Evolutionary conservation across 2,329 filamentous ascomycete genomes (phyloP), one percentile per base, ranked within the genome.

Genomic region (Fusarium sambucinum): DNA sequence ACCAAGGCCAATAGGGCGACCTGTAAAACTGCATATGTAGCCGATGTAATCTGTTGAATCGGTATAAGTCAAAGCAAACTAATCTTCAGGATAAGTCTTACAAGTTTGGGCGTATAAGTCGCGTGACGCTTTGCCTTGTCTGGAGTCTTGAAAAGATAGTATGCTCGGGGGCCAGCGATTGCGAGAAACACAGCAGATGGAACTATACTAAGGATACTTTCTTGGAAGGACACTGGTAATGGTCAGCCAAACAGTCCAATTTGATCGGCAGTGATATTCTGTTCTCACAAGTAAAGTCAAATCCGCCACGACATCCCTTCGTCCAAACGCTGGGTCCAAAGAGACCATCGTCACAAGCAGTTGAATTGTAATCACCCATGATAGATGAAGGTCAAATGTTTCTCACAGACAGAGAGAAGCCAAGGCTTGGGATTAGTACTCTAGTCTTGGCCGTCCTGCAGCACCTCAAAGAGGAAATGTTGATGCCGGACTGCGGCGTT

Each of bases 241-340:
- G 4, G 32, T 74, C 25, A 76, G 67, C 7, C 32, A 17, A 27
- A 17, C 2, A 8, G 17, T 8, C 2, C 6, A 12, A 5, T 5
- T 16, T 9, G 33, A 17, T 48, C 37, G 9, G n/a, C 3, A 7
- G 13, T 21, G 10, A 21, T 17, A 7, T 42, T 3, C 3, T 38
- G 13, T 30, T 21, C 71, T 48, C 51, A 76, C 76, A 48, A n/a
- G 75, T 76, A 46, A 77, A 76, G 44, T 77, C 76, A 16, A 77
- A 77, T 3, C 76, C 76, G 6, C 74, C 75, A 14, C 76, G 74
- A 66, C 76, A 77, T 19, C 69, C 74, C 23, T 75, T 55, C 5
- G 66, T 55, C 70, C 65, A 72, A 16, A 77, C 71, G 19, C 67
- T 70, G 14, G 76, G 76, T 5, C 76, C 74, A 41, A 77, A 73